Percentiles rank a stretch among this genome's conserved stretches.
Evolutionary conservation across 1,284 basidiomycete species (phyloP).

Genomic region (Cystobasidium slooffiae): DNA sequence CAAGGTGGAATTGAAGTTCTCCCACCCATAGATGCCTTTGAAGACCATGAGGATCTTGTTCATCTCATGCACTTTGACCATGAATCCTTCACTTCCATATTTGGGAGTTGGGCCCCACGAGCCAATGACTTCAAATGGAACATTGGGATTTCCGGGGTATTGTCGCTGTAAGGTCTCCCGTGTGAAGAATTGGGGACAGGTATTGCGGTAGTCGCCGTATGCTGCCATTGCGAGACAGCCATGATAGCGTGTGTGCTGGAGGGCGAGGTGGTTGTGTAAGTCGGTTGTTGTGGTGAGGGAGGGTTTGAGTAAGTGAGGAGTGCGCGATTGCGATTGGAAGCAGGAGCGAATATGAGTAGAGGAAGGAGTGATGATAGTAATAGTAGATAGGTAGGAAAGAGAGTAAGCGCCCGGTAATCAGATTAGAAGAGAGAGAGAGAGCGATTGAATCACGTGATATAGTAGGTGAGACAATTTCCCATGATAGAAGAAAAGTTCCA

Average conservation of each 20-base stretch:
- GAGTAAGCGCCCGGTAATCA: no score
- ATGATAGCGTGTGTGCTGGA: conserved; percentile 28
- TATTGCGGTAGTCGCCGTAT: conserved; percentile 31
- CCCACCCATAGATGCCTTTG: conserved; percentile 45
- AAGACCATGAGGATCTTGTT: conserved; percentile 37
- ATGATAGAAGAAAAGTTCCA: no score
- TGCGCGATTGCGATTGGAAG: no score
- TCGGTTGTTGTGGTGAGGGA: background rate
- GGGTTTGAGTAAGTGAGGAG: no score
- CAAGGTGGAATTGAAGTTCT: conserved; percentile 44
- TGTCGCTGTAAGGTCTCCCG: conserved; percentile 31
- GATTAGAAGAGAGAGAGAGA: background rate
- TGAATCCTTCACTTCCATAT: conserved; percentile 37
- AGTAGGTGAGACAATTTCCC: no score
- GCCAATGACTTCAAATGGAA: conserved; percentile 41
- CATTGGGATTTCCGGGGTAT: conserved; percentile 40
- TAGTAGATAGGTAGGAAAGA: no score
- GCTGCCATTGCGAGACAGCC: conserved; percentile 25
- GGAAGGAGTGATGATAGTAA: no score
- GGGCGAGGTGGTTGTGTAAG: background rate
- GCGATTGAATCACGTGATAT: no score
- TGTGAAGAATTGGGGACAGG: conserved; percentile 44
- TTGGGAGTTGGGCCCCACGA: conserved; percentile 34
- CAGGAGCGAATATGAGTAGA: no score
- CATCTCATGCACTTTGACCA: conserved; percentile 42